Conservation (phyloP, 208 protist genomes). For the Porcisia deanei region DNA sequence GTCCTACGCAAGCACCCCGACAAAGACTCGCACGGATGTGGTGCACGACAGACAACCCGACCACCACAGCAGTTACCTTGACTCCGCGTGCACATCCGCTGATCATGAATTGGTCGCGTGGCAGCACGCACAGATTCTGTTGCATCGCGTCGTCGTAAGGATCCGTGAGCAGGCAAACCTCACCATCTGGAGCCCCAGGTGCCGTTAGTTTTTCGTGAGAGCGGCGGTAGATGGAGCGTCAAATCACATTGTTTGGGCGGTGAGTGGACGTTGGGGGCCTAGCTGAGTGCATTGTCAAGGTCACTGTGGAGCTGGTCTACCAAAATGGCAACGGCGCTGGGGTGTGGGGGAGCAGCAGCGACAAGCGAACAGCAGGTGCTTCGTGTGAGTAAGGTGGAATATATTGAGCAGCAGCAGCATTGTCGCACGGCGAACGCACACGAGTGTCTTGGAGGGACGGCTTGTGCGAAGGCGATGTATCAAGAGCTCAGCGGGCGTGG, state of each 20-base stretch:
- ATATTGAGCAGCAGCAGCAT: slow-evolving; percentile 39
- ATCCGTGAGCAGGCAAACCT: slow-evolving; percentile 54
- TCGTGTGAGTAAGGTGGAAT: slow-evolving; percentile 8
- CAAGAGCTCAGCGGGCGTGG: background rate
- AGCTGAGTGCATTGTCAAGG: slow-evolving; percentile 55
- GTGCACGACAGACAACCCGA: background rate
- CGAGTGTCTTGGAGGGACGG: slow-evolving; percentile 44
- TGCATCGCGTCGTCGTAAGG: slow-evolving; percentile 59
- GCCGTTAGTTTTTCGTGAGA: slow-evolving; percentile 32
- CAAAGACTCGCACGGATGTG: background rate
- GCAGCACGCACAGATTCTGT: slow-evolving; percentile 47
- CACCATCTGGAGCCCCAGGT: slow-evolving; percentile 61
- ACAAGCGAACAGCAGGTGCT: background rate
- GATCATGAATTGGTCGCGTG: slow-evolving; percentile 31
- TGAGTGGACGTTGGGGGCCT: slow-evolving; percentile 40
- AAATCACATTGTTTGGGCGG: slow-evolving; percentile 35
- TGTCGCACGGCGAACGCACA: slow-evolving; percentile 41
- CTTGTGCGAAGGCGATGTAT: slow-evolving; percentile 33
- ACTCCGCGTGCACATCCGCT: background rate
- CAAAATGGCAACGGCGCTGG: background rate
- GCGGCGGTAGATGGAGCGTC: slow-evolving; percentile 29
- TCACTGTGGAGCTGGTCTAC: slow-evolving; percentile 42
- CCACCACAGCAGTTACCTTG: background rate
- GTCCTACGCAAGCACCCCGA: background rate
- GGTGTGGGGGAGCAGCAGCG: background rate